phyloP scores from a whole-genome alignment of 495 filamentous ascomycete species.

The Hypomontagnella submonticulosa region DNA sequence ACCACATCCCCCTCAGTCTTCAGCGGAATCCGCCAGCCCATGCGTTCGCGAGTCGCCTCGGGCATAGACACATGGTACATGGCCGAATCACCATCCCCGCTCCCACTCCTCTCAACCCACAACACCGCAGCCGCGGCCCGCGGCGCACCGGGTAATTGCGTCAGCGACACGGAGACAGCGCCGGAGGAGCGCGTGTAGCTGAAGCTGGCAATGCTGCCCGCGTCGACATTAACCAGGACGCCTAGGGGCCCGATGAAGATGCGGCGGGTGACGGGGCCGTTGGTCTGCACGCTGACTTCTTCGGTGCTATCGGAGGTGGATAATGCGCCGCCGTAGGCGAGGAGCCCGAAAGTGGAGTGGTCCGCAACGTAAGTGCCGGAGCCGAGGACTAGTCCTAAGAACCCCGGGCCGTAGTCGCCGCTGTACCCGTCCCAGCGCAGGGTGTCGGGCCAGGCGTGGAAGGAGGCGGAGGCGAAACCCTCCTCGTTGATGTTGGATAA shows the following conservation, averaged over 20 bases:
- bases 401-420: constrained; percentile 64
- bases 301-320: constrained; percentile 3
- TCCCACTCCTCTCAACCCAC: constrained; percentile 33
- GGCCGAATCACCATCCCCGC: background rate
- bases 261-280: constrained; percentile 54
- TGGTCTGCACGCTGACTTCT: constrained; percentile 47
- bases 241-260: constrained; percentile 57
- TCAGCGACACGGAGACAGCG: constrained; percentile 36
- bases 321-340: constrained; percentile 56
- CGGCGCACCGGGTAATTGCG: constrained; percentile 37
- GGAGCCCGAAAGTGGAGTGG: constrained; percentile 52
- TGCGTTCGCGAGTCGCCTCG: constrained; percentile 4
- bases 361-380: constrained; percentile 57
- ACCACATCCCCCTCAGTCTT: constrained; percentile 22
- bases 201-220: constrained; percentile 53
- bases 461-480: constrained; percentile 61
- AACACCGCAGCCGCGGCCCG: constrained; percentile 41
- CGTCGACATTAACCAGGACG: constrained; percentile 54
- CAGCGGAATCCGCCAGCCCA: constrained; percentile 28
- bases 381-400: constrained; percentile 59
- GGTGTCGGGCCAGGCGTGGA: constrained; percentile 64
- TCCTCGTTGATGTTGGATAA: constrained; percentile 62
- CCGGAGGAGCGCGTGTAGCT: constrained; percentile 36
- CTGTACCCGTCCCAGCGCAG: constrained; percentile 63
- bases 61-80: constrained; percentile 18